A percentile compares a stretch with the other conserved stretches of the same genome.
These are phyloP conservation scores for Evansstolkia leycettana DNA, from an alignment of 495 filamentous ascomycete species.

Conservation along the genomic window DNA sequence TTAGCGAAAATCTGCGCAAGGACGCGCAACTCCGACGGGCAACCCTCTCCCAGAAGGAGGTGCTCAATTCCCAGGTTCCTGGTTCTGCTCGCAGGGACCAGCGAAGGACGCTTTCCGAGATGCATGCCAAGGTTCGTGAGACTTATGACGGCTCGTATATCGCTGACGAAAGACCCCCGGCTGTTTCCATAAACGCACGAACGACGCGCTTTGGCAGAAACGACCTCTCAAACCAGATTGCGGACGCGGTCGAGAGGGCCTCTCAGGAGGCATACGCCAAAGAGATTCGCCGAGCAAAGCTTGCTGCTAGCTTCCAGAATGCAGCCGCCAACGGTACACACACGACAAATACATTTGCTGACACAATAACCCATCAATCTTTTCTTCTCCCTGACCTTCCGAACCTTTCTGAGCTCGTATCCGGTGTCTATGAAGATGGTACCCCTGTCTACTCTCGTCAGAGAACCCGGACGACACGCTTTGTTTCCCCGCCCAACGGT, in stretches of 20 bases:
- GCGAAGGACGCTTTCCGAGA: constrained; percentile 35
- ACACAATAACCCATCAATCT: constrained; percentile 40
- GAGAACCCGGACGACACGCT: constrained; percentile 41
- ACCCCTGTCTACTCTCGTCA: constrained; percentile 49
- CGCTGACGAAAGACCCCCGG: constrained; percentile 39
- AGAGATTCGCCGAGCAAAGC: constrained; percentile 21
- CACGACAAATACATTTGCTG: constrained; percentile 15
- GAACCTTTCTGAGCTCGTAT: constrained; percentile 60
- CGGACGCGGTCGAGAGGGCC: constrained; percentile 31
- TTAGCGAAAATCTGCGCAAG: constrained; percentile 30
- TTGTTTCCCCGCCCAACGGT: constrained; percentile 36
- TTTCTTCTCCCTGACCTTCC: constrained; percentile 57
- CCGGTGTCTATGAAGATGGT: constrained; percentile 53
- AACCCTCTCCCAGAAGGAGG: constrained; percentile 35
- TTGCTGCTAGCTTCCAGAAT: constrained; percentile 8
- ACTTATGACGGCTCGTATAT: constrained; percentile 42
- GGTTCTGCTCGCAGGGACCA: constrained; percentile 22
- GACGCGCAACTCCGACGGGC: constrained; percentile 32
- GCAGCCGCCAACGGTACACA: constrained; percentile 6
- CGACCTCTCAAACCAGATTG: constrained; percentile 33
- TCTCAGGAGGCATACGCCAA: constrained; percentile 28
- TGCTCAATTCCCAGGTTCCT: constrained; percentile 23
- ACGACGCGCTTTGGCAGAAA: constrained; percentile 43
- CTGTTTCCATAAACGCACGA: constrained; percentile 30
- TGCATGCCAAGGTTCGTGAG: constrained; percentile 43